Conservation (phyloP, 2,329 filamentous ascomycete genomes). For the Colletotrichum chlorophyti region DNA sequence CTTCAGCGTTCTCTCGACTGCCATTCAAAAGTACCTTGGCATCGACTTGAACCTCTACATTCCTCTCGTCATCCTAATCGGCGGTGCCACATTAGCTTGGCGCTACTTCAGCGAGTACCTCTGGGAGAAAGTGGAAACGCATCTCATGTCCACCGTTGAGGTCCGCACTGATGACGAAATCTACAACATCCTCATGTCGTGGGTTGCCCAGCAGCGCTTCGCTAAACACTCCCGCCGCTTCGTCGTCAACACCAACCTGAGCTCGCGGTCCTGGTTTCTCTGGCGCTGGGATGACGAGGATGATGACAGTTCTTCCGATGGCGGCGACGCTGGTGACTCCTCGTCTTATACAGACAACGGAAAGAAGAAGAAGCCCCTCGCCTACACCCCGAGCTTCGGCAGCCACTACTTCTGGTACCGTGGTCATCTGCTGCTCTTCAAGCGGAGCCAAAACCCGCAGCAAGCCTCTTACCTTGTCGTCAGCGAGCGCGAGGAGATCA, state of each 20-base stretch:
- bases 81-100: conserved; percentile 56
- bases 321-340: not conserved
- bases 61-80: conserved; percentile 59
- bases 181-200: conserved; percentile 75
- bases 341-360: too few relatives aligned
- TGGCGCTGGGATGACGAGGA: conserved; percentile 53
- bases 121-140: conserved; percentile 53
- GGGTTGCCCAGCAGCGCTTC: conserved; percentile 70
- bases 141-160: conserved; percentile 71
- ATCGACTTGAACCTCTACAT: conserved; percentile 70
- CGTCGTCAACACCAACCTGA: conserved; percentile 68
- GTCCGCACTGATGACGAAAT: conserved; percentile 75
- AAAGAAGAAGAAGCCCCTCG: conserved; percentile 55
- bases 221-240: conserved; percentile 65
- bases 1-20: conserved; percentile 63
- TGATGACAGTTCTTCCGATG: conserved; percentile 42
- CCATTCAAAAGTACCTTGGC: conserved; percentile 61
- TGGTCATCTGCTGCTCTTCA: conserved; percentile 63
- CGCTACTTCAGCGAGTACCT: conserved; percentile 58
- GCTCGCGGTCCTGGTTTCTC: conserved; percentile 57
- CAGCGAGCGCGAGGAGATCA: conserved; percentile 65
- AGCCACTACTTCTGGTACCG: conserved; percentile 74
- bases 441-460: conserved; percentile 56
- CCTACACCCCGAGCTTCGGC: conserved; percentile 73
- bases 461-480: conserved; percentile 44